Conservation (phyloP, 2,329 filamentous ascomycete species). For the Scleromitrula shiraiana region DNA sequence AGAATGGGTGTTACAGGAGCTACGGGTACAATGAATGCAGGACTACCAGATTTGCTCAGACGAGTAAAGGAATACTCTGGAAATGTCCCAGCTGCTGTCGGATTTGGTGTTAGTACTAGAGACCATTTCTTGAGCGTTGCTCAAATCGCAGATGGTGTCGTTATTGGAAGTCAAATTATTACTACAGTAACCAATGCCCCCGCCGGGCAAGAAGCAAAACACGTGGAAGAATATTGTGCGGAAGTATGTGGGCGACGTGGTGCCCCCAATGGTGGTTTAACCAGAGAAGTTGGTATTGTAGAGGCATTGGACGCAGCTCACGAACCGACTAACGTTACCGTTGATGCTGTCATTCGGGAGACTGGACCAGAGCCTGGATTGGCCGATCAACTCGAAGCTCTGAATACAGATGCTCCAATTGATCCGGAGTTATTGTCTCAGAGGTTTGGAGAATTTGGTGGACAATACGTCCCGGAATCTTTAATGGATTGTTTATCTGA, state of each 20-base stretch:
- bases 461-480: constrained; percentile 94
- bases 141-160: constrained; percentile 81
- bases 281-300: constrained; percentile 60
- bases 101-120: constrained; percentile 91
- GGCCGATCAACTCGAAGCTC: constrained; percentile 56
- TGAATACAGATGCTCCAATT: constrained; percentile 46
- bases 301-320: constrained; percentile 57
- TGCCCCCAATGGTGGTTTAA: constrained; percentile 30
- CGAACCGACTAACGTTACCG: constrained; percentile 54
- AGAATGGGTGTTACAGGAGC: constrained; percentile 95
- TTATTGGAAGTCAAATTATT: constrained; percentile 94
- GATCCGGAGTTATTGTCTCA: constrained; percentile 58
- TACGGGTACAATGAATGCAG: constrained; percentile 66
- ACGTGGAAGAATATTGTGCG: constrained; percentile 80
- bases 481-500: constrained; percentile 94
- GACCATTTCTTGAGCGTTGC: constrained; percentile 88
- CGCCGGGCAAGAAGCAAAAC: constrained; percentile 57
- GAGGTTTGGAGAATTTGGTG: constrained; percentile 91
- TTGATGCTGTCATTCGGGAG: constrained; percentile 55
- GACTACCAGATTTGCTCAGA: constrained; percentile 71
- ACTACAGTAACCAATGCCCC: constrained; percentile 65
- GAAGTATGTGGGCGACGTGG: constrained; percentile 54
- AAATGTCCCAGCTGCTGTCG: constrained; percentile 82
- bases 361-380: constrained; percentile 21
- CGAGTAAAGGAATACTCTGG: constrained; percentile 90